These are phyloP conservation scores for Candida morakotiae DNA, from an alignment of 805 yeast species.

Conservation along the genomic window DNA sequence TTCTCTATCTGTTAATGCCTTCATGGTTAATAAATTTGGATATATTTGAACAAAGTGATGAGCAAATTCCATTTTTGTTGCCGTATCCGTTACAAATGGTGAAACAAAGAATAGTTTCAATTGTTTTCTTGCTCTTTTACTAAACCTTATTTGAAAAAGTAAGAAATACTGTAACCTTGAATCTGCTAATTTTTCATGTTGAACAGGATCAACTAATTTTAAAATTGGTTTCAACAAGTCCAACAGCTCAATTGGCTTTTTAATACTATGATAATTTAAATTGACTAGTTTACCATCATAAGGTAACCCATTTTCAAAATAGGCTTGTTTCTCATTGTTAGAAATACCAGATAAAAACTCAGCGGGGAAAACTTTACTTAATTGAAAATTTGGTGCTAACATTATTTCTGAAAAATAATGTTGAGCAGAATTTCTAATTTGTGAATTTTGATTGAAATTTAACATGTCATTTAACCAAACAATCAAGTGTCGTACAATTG, in stretches of 20 bases:
- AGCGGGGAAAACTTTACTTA: constrained; percentile 28
- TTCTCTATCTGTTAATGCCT: constrained; percentile 50
- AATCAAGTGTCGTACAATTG: constrained; percentile 41
- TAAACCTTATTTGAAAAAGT: constrained; percentile 55
- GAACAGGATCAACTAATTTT: constrained; percentile 11
- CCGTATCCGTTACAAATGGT: constrained; percentile 47
- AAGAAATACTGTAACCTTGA: constrained; percentile 58
- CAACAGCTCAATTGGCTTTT: constrained; percentile 9
- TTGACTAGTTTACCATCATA: constrained; percentile 24
- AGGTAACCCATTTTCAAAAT: constrained; percentile 30
- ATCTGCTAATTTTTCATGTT: constrained; percentile 17
- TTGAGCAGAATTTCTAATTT: constrained; percentile 19
- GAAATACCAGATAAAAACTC: constrained; percentile 18
- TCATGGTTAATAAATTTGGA: constrained; percentile 44
- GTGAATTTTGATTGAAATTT: constrained; percentile 13
- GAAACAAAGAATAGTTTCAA: constrained; percentile 52
- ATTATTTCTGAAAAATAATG: constrained; percentile 38
- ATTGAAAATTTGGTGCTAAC: constrained; percentile 28
- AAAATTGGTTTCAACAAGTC: constrained; percentile 14
- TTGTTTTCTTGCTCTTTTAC: constrained; percentile 47
- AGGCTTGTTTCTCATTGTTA: constrained; percentile 14
- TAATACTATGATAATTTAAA: constrained; percentile 16
- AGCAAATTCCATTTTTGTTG: constrained; percentile 45
- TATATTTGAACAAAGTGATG: constrained; percentile 52
- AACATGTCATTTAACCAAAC: constrained; percentile 47